Evolutionary conservation across 1,139 yeast genomes (phyloP), one percentile per base, ranked within the genome.

Genomic region (Dujonia santamariae): DNA sequence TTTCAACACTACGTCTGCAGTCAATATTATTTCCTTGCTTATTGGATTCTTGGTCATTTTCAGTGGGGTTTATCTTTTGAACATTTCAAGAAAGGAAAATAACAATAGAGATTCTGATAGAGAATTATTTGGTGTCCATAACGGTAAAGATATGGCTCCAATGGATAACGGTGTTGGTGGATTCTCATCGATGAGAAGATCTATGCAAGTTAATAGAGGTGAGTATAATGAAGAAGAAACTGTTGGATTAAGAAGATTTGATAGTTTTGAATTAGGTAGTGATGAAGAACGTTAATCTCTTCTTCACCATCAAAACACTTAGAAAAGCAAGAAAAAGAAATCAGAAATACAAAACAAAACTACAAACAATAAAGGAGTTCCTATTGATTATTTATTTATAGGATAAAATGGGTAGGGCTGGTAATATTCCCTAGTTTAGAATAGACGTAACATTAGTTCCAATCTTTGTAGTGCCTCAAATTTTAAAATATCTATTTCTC

Each of bases 41-140:
- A 82, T 88, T 51, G 96, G 97, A 19, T 87, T 87, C 58, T 70
- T 86, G 45, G 85, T 86, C 51, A 87, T 88, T 39, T 88, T 87
- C 60, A 75, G 87, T 39, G 96, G 96, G 20, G 96, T 87, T 16
- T 87, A 83, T 52, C 67, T 87, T 39, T 72, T 87, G 51, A 88
- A 88, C 59, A 77, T 87, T 32, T 77, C 94, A 2, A 73, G 95
- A 51, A 78, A 82, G 46, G 81, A 75, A 36, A 73, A 76, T 37
- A 77, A 75, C 32, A 77, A 74, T 30, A 66, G 67, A 38, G 51
- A 67, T 35, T n/a, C n/a, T n/a, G n/a, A n/a, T n/a, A 69, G 81
- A 63, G 66, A 81, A 70, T 51, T 85, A 69, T 46, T 73, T 71
- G 62, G 87, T 58, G 57, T 88, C 65, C 67, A 85, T 75, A 57